Base-by-base conservation (phyloP, 805 yeast species). In the Yamadazyma nakazawae region DNA sequence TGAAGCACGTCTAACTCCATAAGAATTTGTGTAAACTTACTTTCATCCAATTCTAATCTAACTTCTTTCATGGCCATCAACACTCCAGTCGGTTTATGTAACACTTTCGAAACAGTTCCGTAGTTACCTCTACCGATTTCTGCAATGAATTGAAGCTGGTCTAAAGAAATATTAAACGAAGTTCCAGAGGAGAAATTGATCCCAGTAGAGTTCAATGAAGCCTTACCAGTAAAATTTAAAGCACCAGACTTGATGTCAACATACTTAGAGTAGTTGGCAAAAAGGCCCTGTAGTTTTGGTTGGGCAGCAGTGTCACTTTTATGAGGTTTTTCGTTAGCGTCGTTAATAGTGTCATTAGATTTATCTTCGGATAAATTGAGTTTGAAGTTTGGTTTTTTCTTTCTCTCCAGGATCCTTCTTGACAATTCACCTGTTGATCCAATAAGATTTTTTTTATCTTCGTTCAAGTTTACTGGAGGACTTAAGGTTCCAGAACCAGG, bases 41-140 rank as follows among this genome's bases (percentile, higher is more conserved):
- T 78, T 58, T 92, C 97, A 61, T 94, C 98, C 50, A 94, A 75
- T 63, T 92, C 98, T 39, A 94, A 70, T 45, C 97, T 74, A 38
- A 94, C 96, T 64, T 94, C 98, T 65, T 94, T 94, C 95, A 94
- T 89, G 1, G 98, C 98, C 97, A 94, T 90, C 16, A 82, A 68
- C 16, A 92, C 86, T 17, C 89, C 87, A 0, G 96, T 90, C 11
- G 98, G 98, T 59, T 84, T 88, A 66, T 94, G 97, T 37, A 88
- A 69, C 2, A 92, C 99, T 65, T 90, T 91, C 18, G 91, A 81
- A 7, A 94, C 99, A 0, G 96, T 88, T 45, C 99, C 99, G 65
- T 94, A 94, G 67, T 94, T 94, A 9, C 99, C 99, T 40, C 92
- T 80, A 2, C 99, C 99, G 39, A 94, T 71, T 65, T 92, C 98